A percentile compares a stretch with the other conserved stretches of the same genome.
Conservation (phyloP, 2,329 filamentous ascomycete genomes). For the Reticulascus tulasneorum region DNA sequence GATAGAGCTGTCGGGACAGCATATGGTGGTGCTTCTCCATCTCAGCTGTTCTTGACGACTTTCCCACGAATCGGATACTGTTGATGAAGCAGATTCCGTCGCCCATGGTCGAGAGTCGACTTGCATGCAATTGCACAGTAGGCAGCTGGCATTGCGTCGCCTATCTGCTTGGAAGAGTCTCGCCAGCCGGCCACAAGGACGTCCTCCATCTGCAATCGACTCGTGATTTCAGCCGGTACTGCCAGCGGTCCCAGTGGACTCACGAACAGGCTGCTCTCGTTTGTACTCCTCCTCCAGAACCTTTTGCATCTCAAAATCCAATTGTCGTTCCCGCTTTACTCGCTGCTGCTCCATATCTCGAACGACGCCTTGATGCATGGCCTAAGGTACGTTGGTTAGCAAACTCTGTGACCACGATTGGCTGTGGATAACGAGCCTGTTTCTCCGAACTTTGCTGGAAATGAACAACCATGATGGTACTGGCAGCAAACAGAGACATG, state of each 20-base stretch:
- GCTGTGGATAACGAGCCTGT: constrained; percentile 9
- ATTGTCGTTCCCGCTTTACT: constrained; percentile 82
- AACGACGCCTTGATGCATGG: constrained; percentile 93
- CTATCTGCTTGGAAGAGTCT: no score
- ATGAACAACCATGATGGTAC: constrained; percentile 82
- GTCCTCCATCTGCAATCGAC: not conserved
- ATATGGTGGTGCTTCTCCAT: no score
- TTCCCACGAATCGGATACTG: no score
- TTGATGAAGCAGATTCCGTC: no score
- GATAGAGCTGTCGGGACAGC: no score
- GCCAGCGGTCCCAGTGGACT: constrained; percentile 22
- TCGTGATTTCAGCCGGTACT: not conserved
- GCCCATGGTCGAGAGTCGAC: no score
- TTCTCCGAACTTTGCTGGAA: constrained; percentile 76
- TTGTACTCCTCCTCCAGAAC: constrained; percentile 84
- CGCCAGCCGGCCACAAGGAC: no score
- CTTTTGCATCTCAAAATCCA: constrained; percentile 91
- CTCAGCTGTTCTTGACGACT: no score
- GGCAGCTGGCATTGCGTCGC: no score
- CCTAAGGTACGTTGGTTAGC: constrained; percentile 44
- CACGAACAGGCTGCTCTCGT: constrained; percentile 76
- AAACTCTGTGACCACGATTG: not conserved
- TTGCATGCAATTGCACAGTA: no score
- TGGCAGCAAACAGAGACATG: constrained; percentile 71
- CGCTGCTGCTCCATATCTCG: constrained; percentile 93